These are phyloP conservation scores for Komagataea norvegica DNA, from an alignment of 1,139 yeast genomes.

Conservation along the genomic window DNA sequence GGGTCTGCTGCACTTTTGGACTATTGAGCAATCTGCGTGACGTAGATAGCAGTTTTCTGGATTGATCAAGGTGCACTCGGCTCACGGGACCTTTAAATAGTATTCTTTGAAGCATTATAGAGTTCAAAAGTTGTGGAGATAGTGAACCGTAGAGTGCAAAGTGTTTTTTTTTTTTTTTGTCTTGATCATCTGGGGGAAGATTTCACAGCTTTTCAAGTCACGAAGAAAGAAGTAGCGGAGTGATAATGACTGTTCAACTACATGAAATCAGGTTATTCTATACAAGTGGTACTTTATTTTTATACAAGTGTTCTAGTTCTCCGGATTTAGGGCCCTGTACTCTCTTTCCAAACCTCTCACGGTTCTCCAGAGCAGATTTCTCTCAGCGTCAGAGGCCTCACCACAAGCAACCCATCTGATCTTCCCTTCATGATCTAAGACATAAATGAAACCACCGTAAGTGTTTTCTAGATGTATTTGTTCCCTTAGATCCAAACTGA, in stretches of 20 bases:
- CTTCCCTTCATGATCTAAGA: slow-evolving; percentile 67
- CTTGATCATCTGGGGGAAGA: neutral
- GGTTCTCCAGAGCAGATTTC: slow-evolving; percentile 59
- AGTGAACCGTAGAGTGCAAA: too few species aligned
- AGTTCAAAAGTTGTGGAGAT: too few species aligned
- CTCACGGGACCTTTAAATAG: neutral
- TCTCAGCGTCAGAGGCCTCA: slow-evolving; percentile 60
- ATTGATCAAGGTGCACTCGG: too few species aligned
- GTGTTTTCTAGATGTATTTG: slow-evolving; percentile 64
- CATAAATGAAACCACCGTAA: slow-evolving; percentile 78
- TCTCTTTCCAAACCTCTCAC: slow-evolving; percentile 42
- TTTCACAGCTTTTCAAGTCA: neutral
- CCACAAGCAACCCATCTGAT: slow-evolving; percentile 96
- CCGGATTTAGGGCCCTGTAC: slow-evolving; percentile 15
- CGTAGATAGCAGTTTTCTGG: neutral
- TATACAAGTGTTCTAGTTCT: neutral
- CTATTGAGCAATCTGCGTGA: neutral
- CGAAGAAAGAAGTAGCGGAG: too few species aligned
- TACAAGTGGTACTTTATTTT: too few species aligned
- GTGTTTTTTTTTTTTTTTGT: neutral
- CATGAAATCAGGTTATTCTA: too few species aligned
- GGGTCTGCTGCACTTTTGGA: too few species aligned
- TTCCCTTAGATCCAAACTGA: slow-evolving; percentile 56
- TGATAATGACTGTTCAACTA: too few species aligned
- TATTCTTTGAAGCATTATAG: slow-evolving; percentile 1